Evolutionary conservation across 148 eudicot genomes (phyloP), one percentile per base, ranked within the genome.

Genomic region (Linanthus parryae): DNA sequence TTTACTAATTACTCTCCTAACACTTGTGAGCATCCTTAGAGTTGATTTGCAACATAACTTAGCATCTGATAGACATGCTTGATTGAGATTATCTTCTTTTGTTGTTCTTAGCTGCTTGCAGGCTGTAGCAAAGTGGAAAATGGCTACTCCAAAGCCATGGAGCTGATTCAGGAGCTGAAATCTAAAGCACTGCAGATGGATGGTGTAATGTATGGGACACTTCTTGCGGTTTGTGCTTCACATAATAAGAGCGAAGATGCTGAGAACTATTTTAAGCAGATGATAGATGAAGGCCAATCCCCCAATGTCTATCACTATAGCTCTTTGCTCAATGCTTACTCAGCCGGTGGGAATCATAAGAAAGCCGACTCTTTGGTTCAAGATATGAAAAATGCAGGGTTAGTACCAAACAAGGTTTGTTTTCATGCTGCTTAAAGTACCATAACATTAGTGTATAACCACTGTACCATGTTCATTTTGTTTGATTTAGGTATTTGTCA

Each of bases 261-360:
- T 18, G 97, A 85, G 67, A 70, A 63, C 50, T 85, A 75, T 61
- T 89, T 80, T 61, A 22, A 58, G 42, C 69, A 76, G 62, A 82
- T 89, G 97, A 82, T 77, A 67, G 62, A 56, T 59, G 97, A 89
- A 73, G 97, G 97, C 18, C 77, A 77, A 69, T 57, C 78, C 64
- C 88, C 91, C 18, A 82, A 89, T 68, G 48, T 78, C 42, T 89
- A 73, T 71, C 97, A 89, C 61, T 89, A 82, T 59, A 78, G 97
- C 68, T 82, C 97, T 55, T 78, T 89, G 69, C 76, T 89, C 33
- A 89, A 89, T 78, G 90, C 95, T 25, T 89, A 79, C 62, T 76
- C 97, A 17, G 57, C 48, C 15, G 77, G 69, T 38, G 87, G 97
- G 17, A 70, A 77, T 57, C 73, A 69, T 68, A 64, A 56, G 58